Evolutionary conservation across 164 flowering plant genomes (phyloP).

Genomic region (Euptelea pleiosperma): DNA sequence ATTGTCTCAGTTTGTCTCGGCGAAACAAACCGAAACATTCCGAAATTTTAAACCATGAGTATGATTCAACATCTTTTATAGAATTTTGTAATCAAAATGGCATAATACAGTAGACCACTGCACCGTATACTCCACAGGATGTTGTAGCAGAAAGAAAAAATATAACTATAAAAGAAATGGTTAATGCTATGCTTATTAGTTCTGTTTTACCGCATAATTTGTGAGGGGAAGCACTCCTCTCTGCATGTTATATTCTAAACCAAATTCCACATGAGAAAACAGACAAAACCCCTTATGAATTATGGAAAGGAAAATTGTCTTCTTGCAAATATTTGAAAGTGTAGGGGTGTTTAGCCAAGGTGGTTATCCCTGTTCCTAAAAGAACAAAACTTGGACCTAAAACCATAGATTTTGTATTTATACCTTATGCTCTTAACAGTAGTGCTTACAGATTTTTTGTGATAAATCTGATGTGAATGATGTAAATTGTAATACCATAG

Average conservation of each 20-base stretch:
- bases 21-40: too few relatives aligned
- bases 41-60: too few relatives aligned
- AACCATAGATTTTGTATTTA: background rate
- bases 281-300: constrained; percentile 8
- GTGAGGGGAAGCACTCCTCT: constrained; percentile 1
- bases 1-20: too few relatives aligned
- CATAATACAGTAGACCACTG: too few relatives aligned
- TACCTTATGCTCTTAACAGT: background rate
- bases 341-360: constrained; percentile 1
- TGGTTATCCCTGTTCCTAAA: background rate
- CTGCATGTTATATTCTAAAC: constrained; percentile 2
- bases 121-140: too few relatives aligned
- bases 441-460: background rate
- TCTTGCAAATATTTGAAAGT: background rate
- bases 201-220: background rate
- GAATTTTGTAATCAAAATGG: too few relatives aligned
- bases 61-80: too few relatives aligned
- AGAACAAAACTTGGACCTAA: background rate
- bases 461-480: too few relatives aligned
- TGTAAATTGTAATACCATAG: background rate
- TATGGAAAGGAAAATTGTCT: background rate
- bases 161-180: constrained; percentile 6
- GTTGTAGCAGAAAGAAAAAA: constrained; percentile 10
- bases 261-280: background rate
- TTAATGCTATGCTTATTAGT: constrained; percentile 3